Evolutionary conservation across 805 yeast genomes (phyloP).

Genomic region (Zygotorulaspora chibaensis): DNA sequence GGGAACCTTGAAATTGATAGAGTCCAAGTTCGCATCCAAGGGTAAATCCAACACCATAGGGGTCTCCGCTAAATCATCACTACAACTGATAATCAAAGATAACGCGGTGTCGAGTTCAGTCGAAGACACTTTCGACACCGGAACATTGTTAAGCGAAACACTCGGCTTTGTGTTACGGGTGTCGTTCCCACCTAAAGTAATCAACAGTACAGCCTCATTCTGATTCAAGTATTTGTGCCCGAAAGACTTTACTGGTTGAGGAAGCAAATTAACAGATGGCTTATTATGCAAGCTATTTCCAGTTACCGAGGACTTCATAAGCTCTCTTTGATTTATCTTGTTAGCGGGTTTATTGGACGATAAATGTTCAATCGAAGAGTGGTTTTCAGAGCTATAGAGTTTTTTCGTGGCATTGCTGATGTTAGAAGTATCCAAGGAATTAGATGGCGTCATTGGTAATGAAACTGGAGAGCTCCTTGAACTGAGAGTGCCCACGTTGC

Average conservation of each 20-base stretch:
- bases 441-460: neutral
- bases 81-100: constrained; percentile 55
- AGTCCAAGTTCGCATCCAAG: constrained; percentile 67
- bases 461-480: neutral
- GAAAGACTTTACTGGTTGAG: constrained; percentile 68
- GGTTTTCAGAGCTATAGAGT: constrained; percentile 4
- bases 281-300: constrained; percentile 7
- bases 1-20: constrained; percentile 64
- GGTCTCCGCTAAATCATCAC: constrained; percentile 43
- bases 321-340: constrained; percentile 9
- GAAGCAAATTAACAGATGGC: constrained; percentile 2
- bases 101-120: constrained; percentile 87
- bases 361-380: constrained; percentile 12
- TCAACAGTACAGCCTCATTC: constrained; percentile 65
- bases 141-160: constrained; percentile 67
- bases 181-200: constrained; percentile 86
- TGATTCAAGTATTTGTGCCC: constrained; percentile 72
- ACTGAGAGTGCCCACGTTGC: constrained; percentile 1
- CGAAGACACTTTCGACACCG: constrained; percentile 67
- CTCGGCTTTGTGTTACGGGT: constrained; percentile 55
- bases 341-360: constrained; percentile 4
- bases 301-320: constrained; percentile 7
- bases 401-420: neutral
- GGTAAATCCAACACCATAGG: constrained; percentile 74
- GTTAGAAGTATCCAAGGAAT: neutral